Evolutionary conservation across 768 basidiomycete genomes (phyloP).

Genomic region (Roridomyces roridus): DNA sequence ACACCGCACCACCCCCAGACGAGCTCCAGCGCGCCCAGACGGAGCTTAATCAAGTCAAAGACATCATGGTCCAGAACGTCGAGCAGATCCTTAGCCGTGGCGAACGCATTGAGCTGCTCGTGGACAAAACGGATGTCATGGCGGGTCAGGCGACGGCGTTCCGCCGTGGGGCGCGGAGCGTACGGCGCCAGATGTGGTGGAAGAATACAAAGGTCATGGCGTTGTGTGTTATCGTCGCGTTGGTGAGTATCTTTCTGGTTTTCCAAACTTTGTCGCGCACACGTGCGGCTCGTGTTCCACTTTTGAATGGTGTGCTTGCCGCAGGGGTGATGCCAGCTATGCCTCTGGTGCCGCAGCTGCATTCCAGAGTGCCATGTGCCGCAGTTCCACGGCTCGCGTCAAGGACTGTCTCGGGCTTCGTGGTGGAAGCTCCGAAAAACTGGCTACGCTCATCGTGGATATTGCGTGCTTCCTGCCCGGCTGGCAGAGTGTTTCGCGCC

Average conservation of each 20-base stretch:
- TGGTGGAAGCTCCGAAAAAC: no score
- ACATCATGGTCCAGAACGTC: constrained; percentile 99
- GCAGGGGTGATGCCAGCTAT: no score
- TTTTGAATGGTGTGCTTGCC: no score
- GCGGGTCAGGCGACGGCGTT: constrained; percentile 94
- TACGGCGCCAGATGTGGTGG: constrained; percentile 91
- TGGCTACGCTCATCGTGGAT: no score
- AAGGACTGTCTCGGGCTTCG: no score
- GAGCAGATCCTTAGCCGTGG: constrained; percentile 94
- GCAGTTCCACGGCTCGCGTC: no score
- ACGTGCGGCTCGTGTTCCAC: no score
- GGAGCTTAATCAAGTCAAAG: constrained; percentile 89
- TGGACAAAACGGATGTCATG: constrained; percentile 97
- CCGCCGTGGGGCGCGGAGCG: constrained; percentile 83
- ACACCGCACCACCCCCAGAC: constrained; percentile 86
- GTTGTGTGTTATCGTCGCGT: constrained; percentile 71
- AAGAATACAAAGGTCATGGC: constrained; percentile 74
- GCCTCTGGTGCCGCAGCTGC: no score
- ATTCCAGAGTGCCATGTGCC: no score
- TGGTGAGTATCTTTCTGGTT: constrained; percentile 61
- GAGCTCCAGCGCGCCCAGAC: constrained; percentile 89
- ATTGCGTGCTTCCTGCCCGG: no score
- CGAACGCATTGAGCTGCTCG: constrained; percentile 93
- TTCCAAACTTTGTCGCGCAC: no score
- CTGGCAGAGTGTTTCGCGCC: no score